These are phyloP conservation scores for Aspergillus hancockii DNA, from an alignment of 495 filamentous ascomycete species.

Conservation along the genomic window DNA sequence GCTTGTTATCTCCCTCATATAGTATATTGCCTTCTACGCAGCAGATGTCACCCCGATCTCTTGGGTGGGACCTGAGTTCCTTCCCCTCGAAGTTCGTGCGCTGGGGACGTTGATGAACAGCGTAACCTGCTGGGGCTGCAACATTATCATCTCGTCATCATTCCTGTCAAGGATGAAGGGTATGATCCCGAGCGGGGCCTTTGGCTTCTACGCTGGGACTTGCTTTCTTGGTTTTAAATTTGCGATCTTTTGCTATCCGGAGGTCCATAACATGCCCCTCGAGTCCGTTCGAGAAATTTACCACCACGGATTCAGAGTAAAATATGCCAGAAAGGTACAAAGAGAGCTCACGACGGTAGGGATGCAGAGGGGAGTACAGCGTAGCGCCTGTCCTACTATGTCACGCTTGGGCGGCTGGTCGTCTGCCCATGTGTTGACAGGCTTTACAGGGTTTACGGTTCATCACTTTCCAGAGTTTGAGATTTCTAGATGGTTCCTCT, in stretches of 20 bases:
- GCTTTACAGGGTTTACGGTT: not conserved
- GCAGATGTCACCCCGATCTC: conserved; percentile 48
- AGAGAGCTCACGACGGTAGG: conserved; percentile 24
- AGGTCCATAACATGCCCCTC: conserved; percentile 50
- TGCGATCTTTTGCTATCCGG: conserved; percentile 47
- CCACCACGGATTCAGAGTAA: conserved; percentile 43
- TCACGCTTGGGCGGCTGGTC: too few species aligned
- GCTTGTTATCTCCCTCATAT: conserved; percentile 42
- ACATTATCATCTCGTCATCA: conserved; percentile 53
- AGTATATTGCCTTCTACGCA: conserved; percentile 49
- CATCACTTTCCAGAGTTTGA: too few species aligned
- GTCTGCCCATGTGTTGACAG: not conserved
- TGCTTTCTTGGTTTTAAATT: conserved; percentile 50
- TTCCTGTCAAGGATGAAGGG: conserved; percentile 54
- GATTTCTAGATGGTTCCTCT: too few species aligned
- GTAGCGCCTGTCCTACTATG: not conserved
- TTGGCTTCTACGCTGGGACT: conserved; percentile 52
- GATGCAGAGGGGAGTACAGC: not conserved
- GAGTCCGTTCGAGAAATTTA: conserved; percentile 50
- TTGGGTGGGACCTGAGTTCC: conserved; percentile 50
- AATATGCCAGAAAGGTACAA: conserved; percentile 39
- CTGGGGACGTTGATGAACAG: conserved; percentile 53
- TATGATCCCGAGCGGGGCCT: conserved; percentile 48
- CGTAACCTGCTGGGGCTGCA: conserved; percentile 49
- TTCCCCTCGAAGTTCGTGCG: conserved; percentile 52